A percentile compares a stretch with the other conserved stretches of the same genome.
phyloP scores from a whole-genome alignment of 257 asterid species.

The Penstemon newberryi region DNA sequence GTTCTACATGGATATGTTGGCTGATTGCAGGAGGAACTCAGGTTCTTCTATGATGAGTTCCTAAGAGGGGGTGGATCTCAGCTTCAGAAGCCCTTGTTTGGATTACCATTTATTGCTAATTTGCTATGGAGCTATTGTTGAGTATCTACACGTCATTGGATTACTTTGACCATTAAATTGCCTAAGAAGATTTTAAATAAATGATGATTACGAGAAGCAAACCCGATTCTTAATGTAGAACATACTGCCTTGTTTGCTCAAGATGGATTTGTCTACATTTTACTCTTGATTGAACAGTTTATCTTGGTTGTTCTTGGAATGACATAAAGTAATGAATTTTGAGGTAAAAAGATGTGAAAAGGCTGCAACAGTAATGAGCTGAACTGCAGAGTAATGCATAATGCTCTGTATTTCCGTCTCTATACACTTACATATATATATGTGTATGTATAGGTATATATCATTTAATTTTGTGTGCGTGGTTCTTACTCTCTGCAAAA shows the following conservation, averaged over 20 bases:
- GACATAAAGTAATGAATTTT: no score
- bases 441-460: no score
- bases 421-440: no score
- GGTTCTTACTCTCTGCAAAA: no score
- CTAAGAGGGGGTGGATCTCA: constrained; percentile 19
- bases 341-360: no score
- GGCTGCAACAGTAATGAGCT: no score
- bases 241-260: not conserved
- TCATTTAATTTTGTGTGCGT: no score
- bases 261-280: not conserved
- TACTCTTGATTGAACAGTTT: not conserved
- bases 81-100: not conserved
- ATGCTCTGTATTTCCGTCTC: no score
- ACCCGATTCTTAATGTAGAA: not conserved
- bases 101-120: not conserved
- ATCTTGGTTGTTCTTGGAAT: no score
- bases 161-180: constrained; percentile 4
- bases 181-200: constrained; percentile 10
- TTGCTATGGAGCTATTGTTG: not conserved
- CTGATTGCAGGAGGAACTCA: constrained; percentile 72
- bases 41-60: constrained; percentile 52
- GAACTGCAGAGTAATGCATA: no score
- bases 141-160: not conserved
- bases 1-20: constrained; percentile 83
- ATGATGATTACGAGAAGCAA: not conserved